phyloP scores from a whole-genome alignment of 2,329 filamentous ascomycete genomes.

The Microdochium bolleyi region DNA sequence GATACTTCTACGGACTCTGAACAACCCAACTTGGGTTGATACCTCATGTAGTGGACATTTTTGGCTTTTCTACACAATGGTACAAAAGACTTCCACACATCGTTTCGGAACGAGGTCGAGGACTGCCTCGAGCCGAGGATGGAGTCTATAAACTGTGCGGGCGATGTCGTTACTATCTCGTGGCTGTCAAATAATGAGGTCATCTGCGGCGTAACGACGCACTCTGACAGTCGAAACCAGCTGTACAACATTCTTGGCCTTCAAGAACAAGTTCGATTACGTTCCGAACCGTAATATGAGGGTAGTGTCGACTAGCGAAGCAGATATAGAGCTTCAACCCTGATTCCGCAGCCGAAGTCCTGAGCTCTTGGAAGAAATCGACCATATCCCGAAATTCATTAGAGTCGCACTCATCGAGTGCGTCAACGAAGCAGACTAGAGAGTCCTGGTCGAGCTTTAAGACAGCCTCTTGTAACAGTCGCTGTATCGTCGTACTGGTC shows the following conservation, averaged over 20 bases:
- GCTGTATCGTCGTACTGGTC: constrained; percentile 2
- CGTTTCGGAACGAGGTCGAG: constrained; percentile 36
- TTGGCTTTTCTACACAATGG: constrained; percentile 28
- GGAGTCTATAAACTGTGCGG: constrained; percentile 54
- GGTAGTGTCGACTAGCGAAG: constrained; percentile 29
- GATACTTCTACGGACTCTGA: too few relatives aligned
- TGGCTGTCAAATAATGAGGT: constrained; percentile 49
- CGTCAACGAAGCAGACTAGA: constrained; percentile 17
- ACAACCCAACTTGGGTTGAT: too few relatives aligned
- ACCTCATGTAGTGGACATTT: too few relatives aligned
- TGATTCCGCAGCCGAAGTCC: constrained; percentile 11
- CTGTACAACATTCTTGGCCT: constrained; percentile 34
- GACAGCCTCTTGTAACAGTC: constrained; percentile 6
- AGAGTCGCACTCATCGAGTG: constrained; percentile 40
- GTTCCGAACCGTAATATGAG: constrained; percentile 11
- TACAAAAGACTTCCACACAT: constrained; percentile 36
- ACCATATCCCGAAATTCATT: constrained; percentile 33
- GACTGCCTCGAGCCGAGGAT: constrained; percentile 41
- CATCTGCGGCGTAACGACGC: constrained; percentile 54
- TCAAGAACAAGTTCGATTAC: constrained; percentile 23
- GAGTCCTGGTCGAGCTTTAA: constrained; percentile 3
- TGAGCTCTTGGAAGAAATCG: constrained; percentile 29
- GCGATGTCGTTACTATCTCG: constrained; percentile 50
- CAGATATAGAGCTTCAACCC: constrained; percentile 22
- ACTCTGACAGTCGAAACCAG: constrained; percentile 55